Conservation (phyloP, 148 eudicot species). For the Cornus kousa region DNA sequence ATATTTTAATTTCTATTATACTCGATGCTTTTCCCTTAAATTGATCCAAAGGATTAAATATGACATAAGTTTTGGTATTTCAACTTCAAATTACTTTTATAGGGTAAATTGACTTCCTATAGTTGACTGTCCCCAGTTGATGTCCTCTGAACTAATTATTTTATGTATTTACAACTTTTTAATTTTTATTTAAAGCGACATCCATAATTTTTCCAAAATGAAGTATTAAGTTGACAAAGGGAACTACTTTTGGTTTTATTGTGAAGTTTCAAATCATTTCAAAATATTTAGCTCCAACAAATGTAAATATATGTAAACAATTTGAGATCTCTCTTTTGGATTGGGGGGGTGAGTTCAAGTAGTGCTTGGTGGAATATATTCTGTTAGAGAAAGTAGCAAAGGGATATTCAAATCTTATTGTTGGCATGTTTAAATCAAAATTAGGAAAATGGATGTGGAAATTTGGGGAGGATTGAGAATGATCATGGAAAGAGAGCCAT, state of each 20-base stretch:
- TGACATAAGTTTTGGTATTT: neutral
- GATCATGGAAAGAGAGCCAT: too few species aligned
- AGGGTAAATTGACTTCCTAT: neutral
- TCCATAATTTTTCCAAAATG: neutral
- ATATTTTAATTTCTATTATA: neutral
- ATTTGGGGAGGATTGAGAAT: too few species aligned
- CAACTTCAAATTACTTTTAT: neutral
- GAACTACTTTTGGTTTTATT: neutral
- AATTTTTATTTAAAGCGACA: neutral
- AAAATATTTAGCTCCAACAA: neutral
- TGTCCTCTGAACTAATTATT: neutral
- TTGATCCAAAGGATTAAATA: neutral
- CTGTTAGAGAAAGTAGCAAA: neutral
- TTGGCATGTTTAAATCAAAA: too few species aligned
- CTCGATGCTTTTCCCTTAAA: neutral
- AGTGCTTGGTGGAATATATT: neutral
- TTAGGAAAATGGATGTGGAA: too few species aligned
- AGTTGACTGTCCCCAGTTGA: neutral
- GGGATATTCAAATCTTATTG: too few species aligned
- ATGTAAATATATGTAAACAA: too few species aligned
- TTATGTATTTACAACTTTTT: neutral
- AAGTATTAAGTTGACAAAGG: neutral
- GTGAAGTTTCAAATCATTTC: slow-evolving; percentile 4
- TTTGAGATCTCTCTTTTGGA: neutral
- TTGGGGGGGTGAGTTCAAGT: neutral